Evolutionary conservation across 345 rosid species (phyloP).

Genomic region (Eucalyptus shirleyi): DNA sequence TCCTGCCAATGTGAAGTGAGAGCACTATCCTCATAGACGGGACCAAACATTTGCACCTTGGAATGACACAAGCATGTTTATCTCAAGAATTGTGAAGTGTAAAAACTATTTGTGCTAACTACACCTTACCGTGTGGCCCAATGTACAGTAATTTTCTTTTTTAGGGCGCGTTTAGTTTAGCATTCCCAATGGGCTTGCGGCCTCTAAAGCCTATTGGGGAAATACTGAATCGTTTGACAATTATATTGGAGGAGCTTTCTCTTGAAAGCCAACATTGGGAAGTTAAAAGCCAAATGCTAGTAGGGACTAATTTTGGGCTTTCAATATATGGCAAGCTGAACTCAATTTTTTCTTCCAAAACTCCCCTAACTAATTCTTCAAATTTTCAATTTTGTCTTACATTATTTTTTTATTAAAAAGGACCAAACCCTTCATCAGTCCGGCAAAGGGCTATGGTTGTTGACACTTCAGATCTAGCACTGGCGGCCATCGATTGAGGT

Average conservation of each 20-base stretch:
- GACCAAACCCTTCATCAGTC: accelerated
- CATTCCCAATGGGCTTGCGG: accelerated
- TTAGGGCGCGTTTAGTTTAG: accelerated
- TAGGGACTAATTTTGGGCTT: accelerated
- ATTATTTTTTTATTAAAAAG: too few relatives aligned
- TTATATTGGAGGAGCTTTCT: too few relatives aligned
- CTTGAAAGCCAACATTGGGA: too few relatives aligned
- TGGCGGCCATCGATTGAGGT: too few relatives aligned
- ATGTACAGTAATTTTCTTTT: background rate
- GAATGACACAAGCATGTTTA: background rate
- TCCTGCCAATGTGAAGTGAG: background rate
- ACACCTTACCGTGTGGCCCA: background rate
- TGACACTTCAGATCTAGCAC: accelerated
- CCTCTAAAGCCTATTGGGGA: too few relatives aligned
- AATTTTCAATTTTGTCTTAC: too few relatives aligned
- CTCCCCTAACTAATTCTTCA: too few relatives aligned
- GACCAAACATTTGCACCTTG: background rate
- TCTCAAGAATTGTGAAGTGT: background rate
- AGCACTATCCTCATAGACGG: accelerated
- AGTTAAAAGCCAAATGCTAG: too few relatives aligned
- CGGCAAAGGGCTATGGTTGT: accelerated
- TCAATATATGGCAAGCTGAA: accelerated
- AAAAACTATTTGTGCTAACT: background rate
- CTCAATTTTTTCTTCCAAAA: too few relatives aligned
- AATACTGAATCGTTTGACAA: accelerated